Evolutionary conservation across 208 protist species (phyloP), one percentile per base, ranked within the genome.

Genomic region (Acanthamoeba sp.): DNA sequence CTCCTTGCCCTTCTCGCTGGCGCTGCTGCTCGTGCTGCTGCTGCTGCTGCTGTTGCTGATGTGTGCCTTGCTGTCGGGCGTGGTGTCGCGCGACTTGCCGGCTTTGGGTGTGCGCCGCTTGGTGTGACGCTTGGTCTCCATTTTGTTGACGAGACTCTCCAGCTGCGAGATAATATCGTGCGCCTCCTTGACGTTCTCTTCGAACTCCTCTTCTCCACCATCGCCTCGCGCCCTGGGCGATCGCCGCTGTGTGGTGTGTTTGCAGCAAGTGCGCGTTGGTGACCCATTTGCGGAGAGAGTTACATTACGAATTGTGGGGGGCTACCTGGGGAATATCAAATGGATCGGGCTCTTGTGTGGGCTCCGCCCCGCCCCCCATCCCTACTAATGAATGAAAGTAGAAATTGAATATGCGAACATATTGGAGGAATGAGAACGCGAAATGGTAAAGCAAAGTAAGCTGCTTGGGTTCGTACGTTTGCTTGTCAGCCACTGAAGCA

Each of bases 91-190:
- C 57, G 57, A 64, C 12, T 5, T 3, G 69, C 32, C 22, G 32
- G 69, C 59, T 66, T 14, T 66, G 4, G 59, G 4, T 2, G 59
- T 66, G n/a, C 69, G 69, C 34, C 34, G 69, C 69, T 78, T 78
- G n/a, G 69, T 78, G 24, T 78, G 69, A n/a, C 69, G 69, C 69
- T 78, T 78, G 24, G 69, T 42, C 69, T 78, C 69, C 69, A 78
- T 78, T 42, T 78, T 78, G 16, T 34, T 40, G 10, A 78, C 69
- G 36, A 78, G 69, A 9, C 7, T 40, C 69, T 78, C 69, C 24
- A 78, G 69, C 36, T 78, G 69, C 2, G 69, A 7, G 10, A 78
- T 78, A 18, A 78, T 78, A 20, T 32, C 69, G 34, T 40, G 69
- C 32, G 69, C 69, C 69, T 78, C 69, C 32, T 40, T 78, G 69